A percentile compares a stretch with the other conserved stretches of the same genome.
These are phyloP conservation scores for Grammothele lineata DNA, from an alignment of 768 basidiomycete genomes.

Conservation along the genomic window DNA sequence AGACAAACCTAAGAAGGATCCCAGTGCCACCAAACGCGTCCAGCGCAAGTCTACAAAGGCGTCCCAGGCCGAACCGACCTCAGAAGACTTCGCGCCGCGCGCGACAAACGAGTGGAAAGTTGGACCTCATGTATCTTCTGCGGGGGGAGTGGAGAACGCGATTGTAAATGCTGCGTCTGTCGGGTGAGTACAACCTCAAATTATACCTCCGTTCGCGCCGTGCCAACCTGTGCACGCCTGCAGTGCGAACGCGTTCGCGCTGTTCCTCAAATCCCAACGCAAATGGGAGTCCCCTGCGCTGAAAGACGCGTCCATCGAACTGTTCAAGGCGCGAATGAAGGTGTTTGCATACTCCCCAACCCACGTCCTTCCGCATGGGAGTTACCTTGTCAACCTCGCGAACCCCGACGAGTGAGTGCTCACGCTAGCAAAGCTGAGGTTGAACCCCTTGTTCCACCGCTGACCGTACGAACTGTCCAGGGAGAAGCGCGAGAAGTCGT, in stretches of 20 bases:
- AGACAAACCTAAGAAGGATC: neutral
- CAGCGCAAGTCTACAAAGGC: conserved; percentile 3
- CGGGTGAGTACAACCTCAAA: conserved; percentile 42
- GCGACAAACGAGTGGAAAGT: conserved; percentile 51
- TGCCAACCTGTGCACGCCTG: neutral
- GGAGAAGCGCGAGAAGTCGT: conserved; percentile 65
- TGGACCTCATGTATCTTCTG: conserved; percentile 81
- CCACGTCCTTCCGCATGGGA: conserved; percentile 79
- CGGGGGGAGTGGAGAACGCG: conserved; percentile 75
- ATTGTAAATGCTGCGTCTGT: conserved; percentile 66
- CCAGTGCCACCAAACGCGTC: neutral
- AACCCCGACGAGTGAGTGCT: conserved; percentile 66
- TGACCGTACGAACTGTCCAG: conserved; percentile 29
- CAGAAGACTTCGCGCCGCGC: conserved; percentile 25
- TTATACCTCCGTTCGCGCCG: neutral
- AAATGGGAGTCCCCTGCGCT: conserved; percentile 72
- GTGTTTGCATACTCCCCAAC: conserved; percentile 55
- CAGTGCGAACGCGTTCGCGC: conserved; percentile 79
- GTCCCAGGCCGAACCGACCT: conserved; percentile 9
- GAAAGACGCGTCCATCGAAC: conserved; percentile 42
- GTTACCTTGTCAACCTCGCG: conserved; percentile 81
- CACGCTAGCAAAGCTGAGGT: neutral
- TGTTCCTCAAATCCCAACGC: conserved; percentile 82
- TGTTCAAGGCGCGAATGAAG: conserved; percentile 59
- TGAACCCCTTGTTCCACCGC: neutral